Percentiles rank a stretch among this genome's conserved stretches.
phyloP scores from a whole-genome alignment of 495 filamentous ascomycete species.

The Xylaria sp. region DNA sequence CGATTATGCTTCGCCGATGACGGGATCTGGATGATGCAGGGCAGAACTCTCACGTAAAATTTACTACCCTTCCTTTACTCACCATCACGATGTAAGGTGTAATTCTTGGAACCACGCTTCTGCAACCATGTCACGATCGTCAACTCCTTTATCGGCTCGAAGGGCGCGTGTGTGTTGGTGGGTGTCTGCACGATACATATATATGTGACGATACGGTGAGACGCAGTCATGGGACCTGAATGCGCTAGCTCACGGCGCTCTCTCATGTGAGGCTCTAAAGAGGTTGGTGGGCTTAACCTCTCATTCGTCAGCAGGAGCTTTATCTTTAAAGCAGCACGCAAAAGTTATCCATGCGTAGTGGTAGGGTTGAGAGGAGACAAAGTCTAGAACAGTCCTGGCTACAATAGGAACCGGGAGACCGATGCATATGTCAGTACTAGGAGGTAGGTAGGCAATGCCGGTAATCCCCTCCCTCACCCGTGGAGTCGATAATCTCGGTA shows the following conservation, averaged over 20 bases:
- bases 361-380: not conserved
- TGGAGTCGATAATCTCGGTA: constrained; percentile 6
- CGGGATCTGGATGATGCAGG: constrained; percentile 13
- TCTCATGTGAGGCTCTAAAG: not conserved
- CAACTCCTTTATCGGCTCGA: constrained; percentile 21
- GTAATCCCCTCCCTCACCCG: not conserved
- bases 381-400: constrained; percentile 25
- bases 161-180: constrained; percentile 1
- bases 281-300: not conserved
- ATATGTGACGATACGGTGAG: constrained; percentile 1
- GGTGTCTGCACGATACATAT: not conserved
- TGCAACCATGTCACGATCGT: not conserved
- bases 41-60: constrained; percentile 24
- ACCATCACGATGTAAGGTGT: not conserved
- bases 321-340: constrained; percentile 17
- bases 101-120: not conserved
- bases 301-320: not conserved
- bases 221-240: constrained; percentile 5
- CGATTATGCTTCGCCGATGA: constrained; percentile 18
- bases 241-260: not conserved
- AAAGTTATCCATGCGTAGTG: constrained; percentile 18
- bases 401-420: not conserved
- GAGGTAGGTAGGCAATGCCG: not conserved
- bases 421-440: not conserved
- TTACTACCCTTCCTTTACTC: not conserved